A percentile compares a stretch with the other conserved stretches of the same genome.
Evolutionary conservation across 2,329 filamentous ascomycete species (phyloP).

Genomic region (Phaeophleospora eucalypticola): DNA sequence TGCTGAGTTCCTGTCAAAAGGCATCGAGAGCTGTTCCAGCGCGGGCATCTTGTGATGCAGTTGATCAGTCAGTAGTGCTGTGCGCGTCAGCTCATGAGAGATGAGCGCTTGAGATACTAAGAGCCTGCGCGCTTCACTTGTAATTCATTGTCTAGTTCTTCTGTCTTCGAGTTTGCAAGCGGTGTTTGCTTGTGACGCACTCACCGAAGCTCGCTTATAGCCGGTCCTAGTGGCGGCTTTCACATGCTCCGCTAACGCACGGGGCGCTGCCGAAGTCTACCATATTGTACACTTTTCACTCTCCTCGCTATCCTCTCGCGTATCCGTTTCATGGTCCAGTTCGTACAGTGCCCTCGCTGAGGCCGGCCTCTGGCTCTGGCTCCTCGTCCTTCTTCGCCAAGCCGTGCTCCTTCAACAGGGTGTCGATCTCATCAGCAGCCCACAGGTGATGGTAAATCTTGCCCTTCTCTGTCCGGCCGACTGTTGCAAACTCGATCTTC

Average conservation of each 20-base stretch:
- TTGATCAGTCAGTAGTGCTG: background rate
- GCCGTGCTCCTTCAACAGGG: constrained; percentile 89
- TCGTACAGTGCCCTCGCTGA: constrained; percentile 8
- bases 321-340: constrained; percentile 3
- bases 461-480: constrained; percentile 89
- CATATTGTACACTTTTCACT: constrained; percentile 5
- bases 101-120: background rate
- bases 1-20: background rate
- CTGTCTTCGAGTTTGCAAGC: background rate
- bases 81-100: background rate
- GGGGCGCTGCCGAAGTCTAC: background rate
- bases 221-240: background rate
- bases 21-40: no score
- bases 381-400: constrained; percentile 79
- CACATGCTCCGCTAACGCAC: background rate
- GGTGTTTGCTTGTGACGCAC: background rate
- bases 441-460: constrained; percentile 98
- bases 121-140: background rate
- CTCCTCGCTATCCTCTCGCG: background rate
- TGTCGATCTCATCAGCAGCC: constrained; percentile 94
- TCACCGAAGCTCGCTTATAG: background rate
- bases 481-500: constrained; percentile 99
- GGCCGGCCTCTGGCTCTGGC: constrained; percentile 13
- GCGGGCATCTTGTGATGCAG: background rate
- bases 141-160: background rate